These are phyloP conservation scores for Lenwebbia sp. DNA, from an alignment of 345 rosid species.

Conservation along the genomic window DNA sequence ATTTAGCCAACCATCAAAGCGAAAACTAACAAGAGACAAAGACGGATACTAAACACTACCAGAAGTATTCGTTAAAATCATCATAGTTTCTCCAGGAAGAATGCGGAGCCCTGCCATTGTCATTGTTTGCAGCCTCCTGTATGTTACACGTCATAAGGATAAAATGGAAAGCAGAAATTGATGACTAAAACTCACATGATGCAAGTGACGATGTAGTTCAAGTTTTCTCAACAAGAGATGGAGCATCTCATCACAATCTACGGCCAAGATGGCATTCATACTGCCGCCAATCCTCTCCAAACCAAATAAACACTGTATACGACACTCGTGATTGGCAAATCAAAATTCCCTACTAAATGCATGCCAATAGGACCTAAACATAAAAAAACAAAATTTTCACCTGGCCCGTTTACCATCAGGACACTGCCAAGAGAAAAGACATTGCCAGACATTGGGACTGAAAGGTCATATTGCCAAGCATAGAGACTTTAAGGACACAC, in stretches of 20 bases:
- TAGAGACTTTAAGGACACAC: not conserved
- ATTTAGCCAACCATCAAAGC: not conserved
- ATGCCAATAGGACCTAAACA: not conserved
- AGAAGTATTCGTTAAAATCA: constrained; percentile 90
- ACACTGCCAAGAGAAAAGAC: not conserved
- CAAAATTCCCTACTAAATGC: not conserved
- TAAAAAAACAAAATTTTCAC: not conserved
- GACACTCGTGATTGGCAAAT: not conserved
- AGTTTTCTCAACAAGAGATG: not conserved
- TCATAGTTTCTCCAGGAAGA: constrained; percentile 99
- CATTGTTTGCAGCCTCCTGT: constrained; percentile 89
- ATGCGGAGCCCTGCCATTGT: constrained; percentile 90
- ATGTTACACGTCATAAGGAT: not conserved
- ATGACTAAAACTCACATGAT: not conserved
- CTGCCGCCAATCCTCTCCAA: not conserved
- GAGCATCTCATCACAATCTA: not conserved
- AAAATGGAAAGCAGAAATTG: not conserved
- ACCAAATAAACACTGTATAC: not conserved
- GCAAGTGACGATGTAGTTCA: not conserved
- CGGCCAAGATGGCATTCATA: not conserved
- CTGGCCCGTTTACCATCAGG: not conserved
- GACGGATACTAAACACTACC: constrained; percentile 28
- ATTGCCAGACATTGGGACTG: not conserved
- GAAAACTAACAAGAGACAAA: not conserved
- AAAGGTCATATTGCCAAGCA: not conserved